Conservation (phyloP, 768 basidiomycete species). For the Rossbeevera mucosa region DNA sequence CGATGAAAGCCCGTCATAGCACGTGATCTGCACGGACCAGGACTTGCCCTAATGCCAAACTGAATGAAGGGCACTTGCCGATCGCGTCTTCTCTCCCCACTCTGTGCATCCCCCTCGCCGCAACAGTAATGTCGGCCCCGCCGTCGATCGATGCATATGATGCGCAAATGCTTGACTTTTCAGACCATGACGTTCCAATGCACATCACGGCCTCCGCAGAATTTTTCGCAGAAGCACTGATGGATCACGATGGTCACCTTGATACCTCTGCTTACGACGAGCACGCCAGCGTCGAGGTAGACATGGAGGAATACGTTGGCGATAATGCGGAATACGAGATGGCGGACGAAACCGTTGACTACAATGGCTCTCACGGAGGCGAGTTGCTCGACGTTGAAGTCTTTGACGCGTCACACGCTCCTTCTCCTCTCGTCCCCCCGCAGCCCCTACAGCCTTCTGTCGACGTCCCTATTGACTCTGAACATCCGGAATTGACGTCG, state of each 20-base stretch:
- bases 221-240: slow-evolving; percentile 47
- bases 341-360: slow-evolving; percentile 32
- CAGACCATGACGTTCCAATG: slow-evolving; percentile 60
- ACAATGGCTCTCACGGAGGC: slow-evolving; percentile 14
- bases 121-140: slow-evolving; percentile 24
- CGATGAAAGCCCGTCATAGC: slow-evolving; percentile 1
- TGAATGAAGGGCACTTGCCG: slow-evolving; percentile 14
- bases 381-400: slow-evolving; percentile 40
- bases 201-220: slow-evolving; percentile 41
- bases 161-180: slow-evolving; percentile 61
- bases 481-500: slow-evolving; percentile 1
- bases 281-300: slow-evolving; percentile 52
- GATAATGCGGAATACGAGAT: slow-evolving; percentile 49
- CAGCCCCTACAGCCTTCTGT: slow-evolving; percentile 13
- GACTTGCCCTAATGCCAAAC: slow-evolving; percentile 25
- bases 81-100: slow-evolving; percentile 9
- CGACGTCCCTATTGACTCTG: slow-evolving; percentile 18
- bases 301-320: slow-evolving; percentile 55
- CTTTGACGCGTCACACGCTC: slow-evolving; percentile 34
- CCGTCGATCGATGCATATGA: slow-evolving; percentile 49
- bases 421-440: slow-evolving; percentile 24
- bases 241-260: slow-evolving; percentile 53
- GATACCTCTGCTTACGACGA: slow-evolving; percentile 25
- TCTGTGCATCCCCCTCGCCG: slow-evolving; percentile 11
- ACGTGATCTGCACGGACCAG: slow-evolving; percentile 32